Evolutionary conservation across 495 filamentous ascomycete genomes (phyloP).

Genomic region (Friedmanniomyces simplex): DNA sequence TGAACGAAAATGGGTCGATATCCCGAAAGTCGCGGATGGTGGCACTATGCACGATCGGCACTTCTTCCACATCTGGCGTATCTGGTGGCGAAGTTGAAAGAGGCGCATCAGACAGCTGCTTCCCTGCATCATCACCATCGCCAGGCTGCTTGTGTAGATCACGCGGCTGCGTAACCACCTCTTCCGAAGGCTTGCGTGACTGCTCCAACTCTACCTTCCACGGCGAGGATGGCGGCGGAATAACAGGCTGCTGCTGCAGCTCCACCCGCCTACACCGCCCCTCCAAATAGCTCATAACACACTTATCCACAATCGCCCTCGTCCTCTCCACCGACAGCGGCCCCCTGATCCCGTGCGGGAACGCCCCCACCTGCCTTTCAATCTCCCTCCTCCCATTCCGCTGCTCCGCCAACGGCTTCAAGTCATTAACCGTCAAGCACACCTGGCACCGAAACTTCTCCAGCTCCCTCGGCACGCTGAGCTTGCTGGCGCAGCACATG

Average conservation of each 20-base stretch:
- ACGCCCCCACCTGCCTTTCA: constrained; percentile 12
- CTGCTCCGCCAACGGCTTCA: constrained; percentile 42
- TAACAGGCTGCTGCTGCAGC: not conserved
- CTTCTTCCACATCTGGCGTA: not conserved
- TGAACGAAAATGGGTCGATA: constrained; percentile 12
- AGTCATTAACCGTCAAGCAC: constrained; percentile 79
- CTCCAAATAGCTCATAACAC: constrained; percentile 43
- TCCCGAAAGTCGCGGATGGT: constrained; percentile 17
- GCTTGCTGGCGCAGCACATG: constrained; percentile 53
- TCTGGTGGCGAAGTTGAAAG: constrained; percentile 16
- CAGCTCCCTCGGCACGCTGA: constrained; percentile 72
- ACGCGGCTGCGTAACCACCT: not conserved
- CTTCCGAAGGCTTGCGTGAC: not conserved
- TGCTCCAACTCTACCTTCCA: not conserved
- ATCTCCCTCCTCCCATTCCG: constrained; percentile 14
- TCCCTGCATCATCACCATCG: not conserved
- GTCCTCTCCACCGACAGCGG: constrained; percentile 34
- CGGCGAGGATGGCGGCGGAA: not conserved
- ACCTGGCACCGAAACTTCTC: constrained; percentile 72
- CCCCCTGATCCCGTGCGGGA: constrained; percentile 4
- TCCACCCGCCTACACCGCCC: constrained; percentile 27
- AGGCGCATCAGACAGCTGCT: constrained; percentile 9
- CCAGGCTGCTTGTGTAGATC: not conserved
- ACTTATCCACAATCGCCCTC: constrained; percentile 42
- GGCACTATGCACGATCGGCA: constrained; percentile 2